Percentiles rank a stretch among this genome's conserved stretches.
phyloP scores from a whole-genome alignment of 208 protist genomes.

The Leptomonas seymouri region DNA sequence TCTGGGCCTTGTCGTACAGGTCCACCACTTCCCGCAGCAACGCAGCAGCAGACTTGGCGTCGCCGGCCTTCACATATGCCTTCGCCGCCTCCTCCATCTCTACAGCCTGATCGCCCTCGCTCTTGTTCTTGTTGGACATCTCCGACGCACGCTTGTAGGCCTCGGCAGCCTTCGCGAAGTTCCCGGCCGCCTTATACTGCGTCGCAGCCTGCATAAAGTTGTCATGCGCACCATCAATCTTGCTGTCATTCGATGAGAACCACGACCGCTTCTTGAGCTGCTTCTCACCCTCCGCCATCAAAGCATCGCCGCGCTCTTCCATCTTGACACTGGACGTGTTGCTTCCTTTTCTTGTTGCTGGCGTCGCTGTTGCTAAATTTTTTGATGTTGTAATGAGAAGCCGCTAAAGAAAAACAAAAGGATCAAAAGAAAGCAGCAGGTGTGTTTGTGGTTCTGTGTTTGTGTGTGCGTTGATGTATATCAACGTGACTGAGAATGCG shows the following conservation, averaged over 20 bases:
- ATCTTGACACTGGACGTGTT: slow-evolving; percentile 32
- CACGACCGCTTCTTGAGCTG: slow-evolving; percentile 70
- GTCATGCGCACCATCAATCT: slow-evolving; percentile 76
- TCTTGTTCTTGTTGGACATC: slow-evolving; percentile 68
- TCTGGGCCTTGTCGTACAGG: slow-evolving; percentile 66
- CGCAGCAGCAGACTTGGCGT: slow-evolving; percentile 38
- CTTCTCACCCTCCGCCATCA: slow-evolving; percentile 80
- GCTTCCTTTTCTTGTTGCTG: slow-evolving; percentile 9
- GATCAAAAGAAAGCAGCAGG: slow-evolving; percentile 9
- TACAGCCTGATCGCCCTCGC: slow-evolving; percentile 58
- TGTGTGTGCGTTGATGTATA: not conserved
- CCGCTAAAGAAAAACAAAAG: slow-evolving; percentile 1
- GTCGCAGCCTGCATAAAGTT: slow-evolving; percentile 77
- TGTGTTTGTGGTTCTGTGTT: too few species aligned
- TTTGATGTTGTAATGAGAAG: slow-evolving; percentile 4
- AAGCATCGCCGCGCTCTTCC: slow-evolving; percentile 63
- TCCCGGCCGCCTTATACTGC: slow-evolving; percentile 79
- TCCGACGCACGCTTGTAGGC: slow-evolving; percentile 79
- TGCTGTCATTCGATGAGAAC: slow-evolving; percentile 60
- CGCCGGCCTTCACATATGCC: slow-evolving; percentile 54
- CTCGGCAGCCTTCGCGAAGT: slow-evolving; percentile 68
- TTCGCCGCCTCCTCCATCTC: slow-evolving; percentile 78
- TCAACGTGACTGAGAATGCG: not conserved
- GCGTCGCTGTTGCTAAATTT: not conserved
- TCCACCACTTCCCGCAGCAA: slow-evolving; percentile 54